phyloP scores from a whole-genome alignment of 208 protist species.

The Plasmodiophora brassicae region DNA sequence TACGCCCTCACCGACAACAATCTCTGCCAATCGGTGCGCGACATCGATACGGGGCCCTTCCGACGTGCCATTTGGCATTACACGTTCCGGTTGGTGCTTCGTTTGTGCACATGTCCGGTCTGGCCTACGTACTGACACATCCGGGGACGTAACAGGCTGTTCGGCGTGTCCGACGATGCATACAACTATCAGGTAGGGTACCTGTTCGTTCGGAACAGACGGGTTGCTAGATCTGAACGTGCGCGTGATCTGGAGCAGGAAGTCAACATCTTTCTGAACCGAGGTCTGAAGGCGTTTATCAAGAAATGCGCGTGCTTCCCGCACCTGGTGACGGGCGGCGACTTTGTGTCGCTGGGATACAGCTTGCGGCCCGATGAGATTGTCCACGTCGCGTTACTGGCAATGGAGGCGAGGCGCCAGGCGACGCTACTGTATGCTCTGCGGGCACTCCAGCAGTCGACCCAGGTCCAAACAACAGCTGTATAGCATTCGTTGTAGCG shows the following conservation, averaged over 20 bases:
- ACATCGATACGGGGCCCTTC: conserved; percentile 34
- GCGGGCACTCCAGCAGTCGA: neutral
- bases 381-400: conserved; percentile 23
- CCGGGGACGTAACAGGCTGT: neutral
- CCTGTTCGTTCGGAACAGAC: too few species aligned
- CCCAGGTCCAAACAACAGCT: too few species aligned
- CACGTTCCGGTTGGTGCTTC: conserved; percentile 26
- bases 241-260: too few species aligned
- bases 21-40: neutral
- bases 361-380: conserved; percentile 35
- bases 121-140: neutral
- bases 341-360: conserved; percentile 27
- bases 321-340: neutral
- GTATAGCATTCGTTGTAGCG: too few species aligned
- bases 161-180: conserved; percentile 1
- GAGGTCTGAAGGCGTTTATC: conserved; percentile 4
- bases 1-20: conserved; percentile 15
- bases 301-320: conserved; percentile 33
- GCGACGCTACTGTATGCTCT: conserved; percentile 16
- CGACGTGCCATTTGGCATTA: conserved; percentile 38
- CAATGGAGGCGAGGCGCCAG: conserved; percentile 24
- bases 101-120: neutral
- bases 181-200: conserved; percentile 36
- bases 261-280: conserved; percentile 36
- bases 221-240: too few species aligned